These are phyloP conservation scores for Fraxinus ornus DNA, from an alignment of 305 asterid species.

Conservation along the genomic window DNA sequence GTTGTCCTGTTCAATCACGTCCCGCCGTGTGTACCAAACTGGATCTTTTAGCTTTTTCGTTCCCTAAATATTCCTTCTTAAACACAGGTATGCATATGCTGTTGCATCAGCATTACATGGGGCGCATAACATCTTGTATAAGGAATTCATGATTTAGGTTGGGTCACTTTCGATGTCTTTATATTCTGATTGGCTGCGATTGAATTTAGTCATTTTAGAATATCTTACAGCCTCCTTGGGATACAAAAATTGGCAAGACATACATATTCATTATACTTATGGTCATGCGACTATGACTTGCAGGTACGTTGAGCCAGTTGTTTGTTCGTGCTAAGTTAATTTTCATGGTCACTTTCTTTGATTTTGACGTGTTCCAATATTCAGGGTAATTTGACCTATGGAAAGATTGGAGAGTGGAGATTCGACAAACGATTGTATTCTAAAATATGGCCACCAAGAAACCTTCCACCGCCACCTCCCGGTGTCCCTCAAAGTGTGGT, in stretches of 20 bases:
- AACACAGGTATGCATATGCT: conserved; percentile 85
- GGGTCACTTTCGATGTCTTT: not conserved
- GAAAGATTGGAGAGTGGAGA: conserved; percentile 96
- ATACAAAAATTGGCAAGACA: conserved; percentile 58
- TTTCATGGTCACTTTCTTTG: not conserved
- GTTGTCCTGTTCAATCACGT: not conserved
- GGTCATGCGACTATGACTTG: conserved; percentile 80
- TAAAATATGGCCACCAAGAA: conserved; percentile 68
- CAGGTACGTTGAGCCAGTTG: conserved; percentile 43
- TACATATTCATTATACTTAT: conserved; percentile 86
- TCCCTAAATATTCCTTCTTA: conserved; percentile 16
- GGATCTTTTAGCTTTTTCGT: not conserved
- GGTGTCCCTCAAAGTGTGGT: conserved; percentile 97
- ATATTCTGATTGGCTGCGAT: not conserved
- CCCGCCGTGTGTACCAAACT: not conserved
- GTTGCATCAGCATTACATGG: conserved; percentile 83
- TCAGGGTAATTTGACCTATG: conserved; percentile 79
- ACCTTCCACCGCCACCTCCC: conserved; percentile 85
- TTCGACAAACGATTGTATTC: conserved; percentile 81
- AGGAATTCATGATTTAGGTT: conserved; percentile 97
- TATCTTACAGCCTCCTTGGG: conserved; percentile 86
- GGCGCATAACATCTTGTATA: conserved; percentile 64
- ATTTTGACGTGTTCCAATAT: not conserved
- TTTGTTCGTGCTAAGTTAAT: not conserved
- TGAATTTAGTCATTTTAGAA: not conserved